These are phyloP conservation scores for Acanthamoeba rhysodes DNA, from an alignment of 208 protist species.

Conservation along the genomic window DNA sequence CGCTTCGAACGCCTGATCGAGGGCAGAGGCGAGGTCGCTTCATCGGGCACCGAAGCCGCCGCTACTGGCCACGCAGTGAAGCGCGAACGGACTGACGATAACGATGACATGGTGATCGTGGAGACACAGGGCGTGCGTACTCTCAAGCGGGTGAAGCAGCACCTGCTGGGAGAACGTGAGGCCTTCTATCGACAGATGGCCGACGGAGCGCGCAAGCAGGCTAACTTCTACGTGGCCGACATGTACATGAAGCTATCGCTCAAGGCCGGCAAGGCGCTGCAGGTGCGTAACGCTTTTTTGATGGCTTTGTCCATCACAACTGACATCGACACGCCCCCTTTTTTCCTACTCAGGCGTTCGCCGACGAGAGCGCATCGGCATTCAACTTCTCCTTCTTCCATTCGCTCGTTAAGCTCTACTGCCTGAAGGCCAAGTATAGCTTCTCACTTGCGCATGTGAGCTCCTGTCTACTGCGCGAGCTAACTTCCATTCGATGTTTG, in stretches of 20 bases:
- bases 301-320: not conserved
- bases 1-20: constrained; percentile 59
- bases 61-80: not conserved
- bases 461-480: not conserved
- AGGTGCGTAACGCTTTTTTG: not conserved
- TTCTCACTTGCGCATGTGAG: not conserved
- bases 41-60: not conserved
- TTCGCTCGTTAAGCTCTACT: constrained; percentile 88
- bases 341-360: not conserved
- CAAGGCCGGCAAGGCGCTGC: constrained; percentile 80
- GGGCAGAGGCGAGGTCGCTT: not conserved
- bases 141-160: constrained; percentile 78
- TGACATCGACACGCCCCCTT: not conserved
- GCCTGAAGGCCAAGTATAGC: constrained; percentile 81
- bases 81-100: not conserved
- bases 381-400: constrained; percentile 86
- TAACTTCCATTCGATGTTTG: not conserved
- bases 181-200: constrained; percentile 83
- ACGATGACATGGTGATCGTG: constrained; percentile 20
- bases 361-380: constrained; percentile 25
- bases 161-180: constrained; percentile 79
- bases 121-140: constrained; percentile 47
- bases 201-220: constrained; percentile 86
- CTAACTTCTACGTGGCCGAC: constrained; percentile 87
- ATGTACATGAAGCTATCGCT: constrained; percentile 86